A percentile compares a stretch with the other conserved stretches of the same genome.
Evolutionary conservation across 768 basidiomycete species (phyloP).

Genomic region (Gloeostereum incarnatum): DNA sequence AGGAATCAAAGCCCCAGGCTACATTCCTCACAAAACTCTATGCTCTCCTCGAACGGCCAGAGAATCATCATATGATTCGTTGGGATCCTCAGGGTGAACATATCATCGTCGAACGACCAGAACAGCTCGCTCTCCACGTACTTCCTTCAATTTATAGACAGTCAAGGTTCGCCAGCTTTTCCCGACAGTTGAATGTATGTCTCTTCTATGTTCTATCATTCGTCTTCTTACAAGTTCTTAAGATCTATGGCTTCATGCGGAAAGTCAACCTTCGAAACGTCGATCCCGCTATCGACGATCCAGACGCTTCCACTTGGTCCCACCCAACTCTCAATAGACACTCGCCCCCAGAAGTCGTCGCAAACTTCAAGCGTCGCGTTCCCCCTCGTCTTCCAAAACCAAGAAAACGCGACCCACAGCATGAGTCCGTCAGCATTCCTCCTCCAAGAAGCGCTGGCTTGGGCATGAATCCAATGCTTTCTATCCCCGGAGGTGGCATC

Average conservation of each 20-base stretch:
- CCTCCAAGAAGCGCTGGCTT: constrained; percentile 73
- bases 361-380: constrained; percentile 92
- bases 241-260: constrained; percentile 99
- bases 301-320: constrained; percentile 95
- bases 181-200: constrained; percentile 91
- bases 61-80: constrained; percentile 95
- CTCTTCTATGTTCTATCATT: constrained; percentile 21
- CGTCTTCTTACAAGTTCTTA: constrained; percentile 15
- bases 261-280: constrained; percentile 94
- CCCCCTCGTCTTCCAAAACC: constrained; percentile 88
- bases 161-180: constrained; percentile 96
- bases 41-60: constrained; percentile 82
- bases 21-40: constrained; percentile 98
- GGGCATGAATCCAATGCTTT: constrained; percentile 58
- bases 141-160: constrained; percentile 92
- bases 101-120: constrained; percentile 91
- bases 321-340: constrained; percentile 89
- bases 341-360: constrained; percentile 83
- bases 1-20: constrained; percentile 77
- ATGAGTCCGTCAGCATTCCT: constrained; percentile 57
- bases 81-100: constrained; percentile 92
- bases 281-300: constrained; percentile 91
- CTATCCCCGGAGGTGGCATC: no score
- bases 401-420: constrained; percentile 65
- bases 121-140: constrained; percentile 89